Percentiles rank a stretch among this genome's conserved stretches.
Conservation (phyloP, 164 flowering plant genomes). For the Nymphaea thermarum region DNA sequence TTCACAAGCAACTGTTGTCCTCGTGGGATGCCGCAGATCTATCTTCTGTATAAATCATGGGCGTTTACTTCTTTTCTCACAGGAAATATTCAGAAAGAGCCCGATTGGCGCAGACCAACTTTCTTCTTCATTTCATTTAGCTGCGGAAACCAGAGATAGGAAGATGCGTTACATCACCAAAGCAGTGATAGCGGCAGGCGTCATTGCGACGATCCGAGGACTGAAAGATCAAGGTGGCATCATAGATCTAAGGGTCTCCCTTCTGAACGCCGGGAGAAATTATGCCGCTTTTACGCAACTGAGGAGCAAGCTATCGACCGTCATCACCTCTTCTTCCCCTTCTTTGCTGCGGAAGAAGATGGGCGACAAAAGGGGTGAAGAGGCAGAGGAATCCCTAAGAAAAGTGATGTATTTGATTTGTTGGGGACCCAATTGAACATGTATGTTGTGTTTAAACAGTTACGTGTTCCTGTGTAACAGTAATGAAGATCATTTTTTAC, state of each 20-base stretch:
- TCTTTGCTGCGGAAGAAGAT: neutral
- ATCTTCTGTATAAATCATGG: no score
- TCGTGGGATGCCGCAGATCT: no score
- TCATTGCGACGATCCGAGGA: constrained; percentile 37
- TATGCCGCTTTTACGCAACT: constrained; percentile 5
- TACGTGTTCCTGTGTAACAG: no score
- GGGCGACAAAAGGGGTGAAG: neutral
- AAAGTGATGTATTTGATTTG: constrained; percentile 15
- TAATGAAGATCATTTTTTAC: no score
- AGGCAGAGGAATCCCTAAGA: constrained; percentile 14
- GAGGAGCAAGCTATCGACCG: constrained; percentile 5
- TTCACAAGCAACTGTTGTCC: no score
- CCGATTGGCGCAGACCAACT: no score
- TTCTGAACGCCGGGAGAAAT: constrained; percentile 8
- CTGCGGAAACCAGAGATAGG: no score
- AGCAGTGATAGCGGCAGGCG: constrained; percentile 34
- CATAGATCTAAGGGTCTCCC: constrained; percentile 3
- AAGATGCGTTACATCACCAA: constrained; percentile 18
- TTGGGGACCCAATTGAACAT: constrained; percentile 10
- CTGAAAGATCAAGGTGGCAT: constrained; percentile 40
- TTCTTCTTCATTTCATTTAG: no score
- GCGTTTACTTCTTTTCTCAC: no score
- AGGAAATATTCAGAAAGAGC: no score
- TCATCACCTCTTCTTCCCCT: constrained; percentile 1
- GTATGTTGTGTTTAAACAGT: no score